Conservation (phyloP, 1,284 basidiomycete species). For the Baeospora myosura region DNA sequence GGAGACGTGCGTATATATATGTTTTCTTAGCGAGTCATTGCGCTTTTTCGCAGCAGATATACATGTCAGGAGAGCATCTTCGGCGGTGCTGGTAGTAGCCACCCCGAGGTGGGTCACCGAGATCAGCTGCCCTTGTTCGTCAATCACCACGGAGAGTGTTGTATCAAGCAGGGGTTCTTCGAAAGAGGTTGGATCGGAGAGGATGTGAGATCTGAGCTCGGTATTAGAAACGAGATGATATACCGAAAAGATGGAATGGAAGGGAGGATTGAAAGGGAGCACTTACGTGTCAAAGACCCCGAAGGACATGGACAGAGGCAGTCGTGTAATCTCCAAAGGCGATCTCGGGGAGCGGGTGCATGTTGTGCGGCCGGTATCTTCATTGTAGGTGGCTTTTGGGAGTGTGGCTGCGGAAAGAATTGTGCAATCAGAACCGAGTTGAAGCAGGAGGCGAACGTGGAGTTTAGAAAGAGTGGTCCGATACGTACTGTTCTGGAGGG, state of each 20-base stretch:
- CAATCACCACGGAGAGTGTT: constrained; percentile 58
- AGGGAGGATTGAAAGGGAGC: constrained; percentile 3
- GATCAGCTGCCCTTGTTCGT: constrained; percentile 44
- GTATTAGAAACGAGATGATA: neutral
- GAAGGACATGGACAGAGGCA: constrained; percentile 66
- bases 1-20: no score
- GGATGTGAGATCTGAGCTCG: constrained; percentile 50
- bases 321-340: constrained; percentile 41
- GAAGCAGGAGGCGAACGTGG: no score
- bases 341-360: constrained; percentile 52
- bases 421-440: neutral
- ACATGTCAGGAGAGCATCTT: constrained; percentile 1
- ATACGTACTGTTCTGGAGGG: constrained; percentile 75
- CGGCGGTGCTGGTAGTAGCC: neutral
- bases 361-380: constrained; percentile 56
- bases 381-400: constrained; percentile 68
- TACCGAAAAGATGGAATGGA: neutral
- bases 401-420: constrained; percentile 47
- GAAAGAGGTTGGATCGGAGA: constrained; percentile 84
- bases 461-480: constrained; percentile 2
- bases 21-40: neutral
- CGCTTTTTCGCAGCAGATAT: constrained; percentile 1
- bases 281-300: constrained; percentile 78
- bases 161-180: constrained; percentile 82
- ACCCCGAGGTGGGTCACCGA: constrained; percentile 55